Evolutionary conservation across 768 basidiomycete species (phyloP), one percentile per base, ranked within the genome.

Genomic region (Astraeus odoratus): DNA sequence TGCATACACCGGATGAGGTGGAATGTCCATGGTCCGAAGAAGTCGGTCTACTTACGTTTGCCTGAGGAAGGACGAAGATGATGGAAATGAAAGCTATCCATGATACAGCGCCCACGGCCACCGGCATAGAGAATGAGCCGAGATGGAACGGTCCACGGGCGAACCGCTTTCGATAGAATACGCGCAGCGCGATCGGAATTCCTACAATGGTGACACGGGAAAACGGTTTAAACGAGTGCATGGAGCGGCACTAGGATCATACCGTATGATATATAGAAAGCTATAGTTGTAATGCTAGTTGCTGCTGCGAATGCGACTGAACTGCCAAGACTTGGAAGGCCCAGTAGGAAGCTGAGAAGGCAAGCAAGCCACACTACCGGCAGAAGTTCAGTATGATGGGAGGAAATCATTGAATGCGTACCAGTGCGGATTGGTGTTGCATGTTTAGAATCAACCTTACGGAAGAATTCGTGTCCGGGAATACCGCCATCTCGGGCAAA

Each of bases 21-120:
- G 15, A 7, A 16, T 50, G 29, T n/a, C 18, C 20, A 24, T 3
- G 37, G 6, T 10, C n/a, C 13, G 43, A 18, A 22, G 31, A 25
- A n/a, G 40, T 4, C n/a, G n/a, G n/a, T n/a, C n/a, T n/a, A 44
- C 72, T 47, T 50, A 76, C 77, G 56, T 81, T 86, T 23, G 74
- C 64, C 61, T 81, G 75, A 6, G 83, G 85, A 1, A 90, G 71
- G 52, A 86, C 78, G 61, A 88, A 88, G 5, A 71, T 77, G 54
- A 88, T 78, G 5, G 82, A 69, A 52, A 90, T 87, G 59, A 85
- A 84, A 0, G 55, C 56, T 26, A 87, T 86, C 85, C 86, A 88
- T 15, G 63, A 12, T n/a, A 81, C 75, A 3, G 84, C 77, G 12
- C 57, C 51, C 26, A 76, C 59, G 3, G 79, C 76, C 15, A 85